Conservation (phyloP, 2,329 filamentous ascomycete genomes). For the Pseudogymnoascus sp. region DNA sequence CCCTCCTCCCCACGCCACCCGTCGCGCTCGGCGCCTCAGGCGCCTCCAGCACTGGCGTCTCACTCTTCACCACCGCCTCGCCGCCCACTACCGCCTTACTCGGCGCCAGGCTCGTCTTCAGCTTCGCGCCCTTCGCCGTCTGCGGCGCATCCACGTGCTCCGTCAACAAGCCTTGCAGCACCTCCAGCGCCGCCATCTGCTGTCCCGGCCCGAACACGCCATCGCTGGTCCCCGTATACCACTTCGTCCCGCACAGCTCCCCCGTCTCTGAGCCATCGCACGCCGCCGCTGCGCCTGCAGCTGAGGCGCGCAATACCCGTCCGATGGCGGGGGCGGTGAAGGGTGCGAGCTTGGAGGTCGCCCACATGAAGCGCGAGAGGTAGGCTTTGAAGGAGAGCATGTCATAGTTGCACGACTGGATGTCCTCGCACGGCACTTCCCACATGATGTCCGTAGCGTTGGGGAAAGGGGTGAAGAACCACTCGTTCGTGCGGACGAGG, state of each 20-base stretch:
- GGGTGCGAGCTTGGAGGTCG: conserved; percentile 49
- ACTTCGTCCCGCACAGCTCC: conserved; percentile 53
- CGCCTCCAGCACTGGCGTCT: neutral
- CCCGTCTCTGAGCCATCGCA: conserved; percentile 50
- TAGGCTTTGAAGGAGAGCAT: conserved; percentile 64
- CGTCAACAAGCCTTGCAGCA: conserved; percentile 52
- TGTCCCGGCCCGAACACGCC: conserved; percentile 50
- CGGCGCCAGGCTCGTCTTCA: neutral
- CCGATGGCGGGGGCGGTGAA: conserved; percentile 43
- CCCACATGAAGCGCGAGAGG: conserved; percentile 57
- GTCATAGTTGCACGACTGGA: conserved; percentile 51
- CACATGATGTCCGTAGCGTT: conserved; percentile 55
- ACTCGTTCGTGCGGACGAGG: conserved; percentile 40
- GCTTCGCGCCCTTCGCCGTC: conserved; percentile 2
- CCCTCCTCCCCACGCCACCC: neutral
- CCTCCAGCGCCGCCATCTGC: conserved; percentile 58
- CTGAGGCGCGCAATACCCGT: conserved; percentile 43
- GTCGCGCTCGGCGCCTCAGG: neutral
- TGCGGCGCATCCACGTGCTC: conserved; percentile 36
- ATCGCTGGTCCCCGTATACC: conserved; percentile 54
- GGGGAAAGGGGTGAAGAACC: conserved; percentile 46
- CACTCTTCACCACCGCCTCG: neutral
- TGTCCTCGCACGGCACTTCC: conserved; percentile 58
- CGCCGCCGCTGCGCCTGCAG: conserved; percentile 46
- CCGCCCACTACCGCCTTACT: neutral